Evolutionary conservation across 768 basidiomycete species (phyloP), one percentile per base, ranked within the genome.

Genomic region (Leccinum barrowsii): DNA sequence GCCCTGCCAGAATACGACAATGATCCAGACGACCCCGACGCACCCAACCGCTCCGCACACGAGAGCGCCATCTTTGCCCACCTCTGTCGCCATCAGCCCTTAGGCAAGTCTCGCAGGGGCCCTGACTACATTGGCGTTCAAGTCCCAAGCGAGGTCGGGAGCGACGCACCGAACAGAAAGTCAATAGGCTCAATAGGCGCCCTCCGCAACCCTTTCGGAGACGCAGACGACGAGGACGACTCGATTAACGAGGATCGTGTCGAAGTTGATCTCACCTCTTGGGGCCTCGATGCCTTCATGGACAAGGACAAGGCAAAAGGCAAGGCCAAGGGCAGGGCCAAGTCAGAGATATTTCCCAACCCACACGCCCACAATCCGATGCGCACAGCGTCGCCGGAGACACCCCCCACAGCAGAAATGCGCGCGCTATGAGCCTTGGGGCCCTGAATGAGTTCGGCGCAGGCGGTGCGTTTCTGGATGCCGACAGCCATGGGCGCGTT

Each of bases 61-160:
- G 89, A 93, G 59, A 92, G 90, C 59, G 92, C 90, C 52, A 88
- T 94, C 59, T 93, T 94, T 65, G 80, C 87, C n/a, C 87, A 89
- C 69, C 76, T 91, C 40, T 84, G 89, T 32, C 83, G 78, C 49
- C 70, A 81, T 52, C 76, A 79, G 52, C 79, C 80, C 52, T 75
- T 82, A 61, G 78, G 77, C 58, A 77, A 79, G 22, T 67, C 80
- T 44, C 79, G 83, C 50, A 81, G 78, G 66, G 86, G 81, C 64
- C 66, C 76, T 28, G 87, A 90, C 71, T 85, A 85, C 67, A 82
- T 90, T 26, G 83, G 86, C 6, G 83, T 89, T 8, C 74, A 85
- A 19, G 74, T 89, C 32, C 85, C 87, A n/a, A 82, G 79, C 59
- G 87, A 88, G 60, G 75, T 77, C 11, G 83, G 81, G 51, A 84